Percentiles rank a stretch among this genome's conserved stretches.
Conservation (phyloP, 768 basidiomycete genomes). For the Amanita muscaria region DNA sequence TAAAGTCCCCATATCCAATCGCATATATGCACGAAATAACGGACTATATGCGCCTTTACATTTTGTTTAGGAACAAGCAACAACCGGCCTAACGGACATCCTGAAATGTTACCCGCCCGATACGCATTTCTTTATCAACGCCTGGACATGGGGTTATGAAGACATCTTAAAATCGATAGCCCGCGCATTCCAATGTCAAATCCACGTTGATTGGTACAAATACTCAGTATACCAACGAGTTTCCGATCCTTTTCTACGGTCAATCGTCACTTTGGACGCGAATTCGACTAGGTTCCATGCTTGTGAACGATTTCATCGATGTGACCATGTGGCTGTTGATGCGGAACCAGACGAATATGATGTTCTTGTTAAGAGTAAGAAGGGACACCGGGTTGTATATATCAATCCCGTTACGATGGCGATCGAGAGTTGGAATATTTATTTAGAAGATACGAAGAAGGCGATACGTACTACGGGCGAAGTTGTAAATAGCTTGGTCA, state of each 20-base stretch:
- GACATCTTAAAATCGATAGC: slow-evolving; percentile 76
- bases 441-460: slow-evolving; percentile 32
- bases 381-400: slow-evolving; percentile 61
- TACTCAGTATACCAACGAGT: slow-evolving; percentile 48
- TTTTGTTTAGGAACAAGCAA: slow-evolving; percentile 50
- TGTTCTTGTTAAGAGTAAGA: slow-evolving; percentile 28
- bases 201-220: slow-evolving; percentile 92
- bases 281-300: slow-evolving; percentile 80
- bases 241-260: slow-evolving; percentile 52
- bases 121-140: slow-evolving; percentile 80
- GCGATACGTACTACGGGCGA: slow-evolving; percentile 34
- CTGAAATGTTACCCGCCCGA: slow-evolving; percentile 57
- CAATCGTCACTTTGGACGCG: slow-evolving; percentile 53
- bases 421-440: slow-evolving; percentile 40
- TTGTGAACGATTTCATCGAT: slow-evolving; percentile 79
- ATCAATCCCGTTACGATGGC: slow-evolving; percentile 78
- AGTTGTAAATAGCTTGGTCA: slow-evolving; percentile 55
- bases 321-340: slow-evolving; percentile 47
- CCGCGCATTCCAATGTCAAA: slow-evolving; percentile 53
- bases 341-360: slow-evolving; percentile 19
- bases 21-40: not conserved
- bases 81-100: slow-evolving; percentile 55
- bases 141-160: slow-evolving; percentile 98
- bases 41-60: not conserved
- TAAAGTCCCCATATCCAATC: too few relatives aligned